These are phyloP conservation scores for Limonium bicolor DNA, from an alignment of 148 eudicot species.

Conservation along the genomic window DNA sequence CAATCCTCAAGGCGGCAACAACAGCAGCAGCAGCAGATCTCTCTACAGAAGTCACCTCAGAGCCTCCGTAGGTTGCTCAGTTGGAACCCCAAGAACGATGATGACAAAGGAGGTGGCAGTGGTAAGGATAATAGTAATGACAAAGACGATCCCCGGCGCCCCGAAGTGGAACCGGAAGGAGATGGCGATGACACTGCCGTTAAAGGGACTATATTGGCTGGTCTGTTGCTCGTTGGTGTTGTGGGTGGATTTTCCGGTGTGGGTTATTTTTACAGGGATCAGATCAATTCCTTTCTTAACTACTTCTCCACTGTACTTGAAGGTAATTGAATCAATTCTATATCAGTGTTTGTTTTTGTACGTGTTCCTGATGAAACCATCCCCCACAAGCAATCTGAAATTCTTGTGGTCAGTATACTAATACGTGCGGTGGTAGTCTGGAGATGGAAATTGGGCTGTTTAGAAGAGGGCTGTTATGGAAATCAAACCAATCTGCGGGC, in stretches of 20 bases:
- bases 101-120: neutral
- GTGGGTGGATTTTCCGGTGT: constrained; percentile 82
- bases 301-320: constrained; percentile 76
- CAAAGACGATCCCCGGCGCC: constrained; percentile 1
- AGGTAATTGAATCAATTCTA: no score
- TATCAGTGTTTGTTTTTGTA: neutral
- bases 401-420: no score
- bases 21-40: constrained; percentile 17
- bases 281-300: constrained; percentile 60
- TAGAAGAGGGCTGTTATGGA: no score
- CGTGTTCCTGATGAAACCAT: neutral
- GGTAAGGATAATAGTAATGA: neutral
- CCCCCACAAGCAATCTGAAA: no score
- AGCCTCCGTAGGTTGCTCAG: constrained; percentile 32
- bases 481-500: no score
- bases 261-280: constrained; percentile 78
- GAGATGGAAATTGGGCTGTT: no score
- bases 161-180: constrained; percentile 25
- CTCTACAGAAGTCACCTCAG: constrained; percentile 36
- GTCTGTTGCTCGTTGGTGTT: constrained; percentile 62
- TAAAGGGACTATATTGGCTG: constrained; percentile 79
- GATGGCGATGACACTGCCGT: constrained; percentile 48
- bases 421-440: no score
- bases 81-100: constrained; percentile 21
- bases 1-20: constrained; percentile 41